Conservation (phyloP, 2,329 filamentous ascomycete species). For the Paraconiothyrium brasiliense region DNA sequence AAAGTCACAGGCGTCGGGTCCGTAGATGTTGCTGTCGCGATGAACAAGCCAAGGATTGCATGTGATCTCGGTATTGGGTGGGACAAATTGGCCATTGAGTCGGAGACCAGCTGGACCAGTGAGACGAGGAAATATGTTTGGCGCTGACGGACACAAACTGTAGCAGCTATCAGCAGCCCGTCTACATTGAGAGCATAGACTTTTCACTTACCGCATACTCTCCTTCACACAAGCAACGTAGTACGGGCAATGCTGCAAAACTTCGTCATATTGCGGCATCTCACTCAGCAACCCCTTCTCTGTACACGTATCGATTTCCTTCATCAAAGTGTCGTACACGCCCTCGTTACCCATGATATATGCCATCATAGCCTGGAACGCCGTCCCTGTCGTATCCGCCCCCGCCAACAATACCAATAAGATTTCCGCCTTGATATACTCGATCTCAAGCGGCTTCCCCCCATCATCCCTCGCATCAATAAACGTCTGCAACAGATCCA, state of each 20-base stretch:
- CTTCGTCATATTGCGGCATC: constrained; percentile 39
- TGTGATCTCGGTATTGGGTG: constrained; percentile 39
- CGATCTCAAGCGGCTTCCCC: constrained; percentile 58
- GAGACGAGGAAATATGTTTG: constrained; percentile 61
- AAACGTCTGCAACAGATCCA: constrained; percentile 65
- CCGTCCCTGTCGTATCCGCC: constrained; percentile 63
- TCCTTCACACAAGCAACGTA: constrained; percentile 62
- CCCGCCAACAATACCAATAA: constrained; percentile 63
- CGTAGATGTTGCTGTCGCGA: constrained; percentile 40
- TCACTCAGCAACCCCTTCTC: constrained; percentile 37
- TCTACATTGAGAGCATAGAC: neutral
- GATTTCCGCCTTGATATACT: constrained; percentile 64
- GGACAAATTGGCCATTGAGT: constrained; percentile 45
- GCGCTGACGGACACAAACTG: constrained; percentile 59
- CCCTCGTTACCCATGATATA: constrained; percentile 21
- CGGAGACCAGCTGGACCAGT: constrained; percentile 48
- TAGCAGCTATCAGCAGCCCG: neutral
- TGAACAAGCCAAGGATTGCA: constrained; percentile 44
- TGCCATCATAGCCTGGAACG: constrained; percentile 58
- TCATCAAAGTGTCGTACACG: constrained; percentile 58
- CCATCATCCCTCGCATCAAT: constrained; percentile 49
- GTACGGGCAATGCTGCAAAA: constrained; percentile 52
- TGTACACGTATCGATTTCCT: constrained; percentile 55
- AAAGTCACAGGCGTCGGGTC: constrained; percentile 39
- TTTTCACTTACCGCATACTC: constrained; percentile 49